Conservation (phyloP, 2,329 filamentous ascomycete genomes). For the Daldinia sp. region DNA sequence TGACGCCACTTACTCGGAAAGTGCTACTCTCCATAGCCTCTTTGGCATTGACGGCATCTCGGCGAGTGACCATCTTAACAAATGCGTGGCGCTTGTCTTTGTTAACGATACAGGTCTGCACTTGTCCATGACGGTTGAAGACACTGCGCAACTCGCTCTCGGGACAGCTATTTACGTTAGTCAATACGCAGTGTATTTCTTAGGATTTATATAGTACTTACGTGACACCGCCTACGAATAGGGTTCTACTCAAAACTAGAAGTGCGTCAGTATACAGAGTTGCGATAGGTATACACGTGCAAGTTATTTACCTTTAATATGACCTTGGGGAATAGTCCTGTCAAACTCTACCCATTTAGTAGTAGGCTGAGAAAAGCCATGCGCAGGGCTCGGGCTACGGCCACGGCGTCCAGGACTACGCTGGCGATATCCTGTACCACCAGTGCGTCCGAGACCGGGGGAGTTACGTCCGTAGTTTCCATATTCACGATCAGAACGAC, state of each 20-base stretch:
- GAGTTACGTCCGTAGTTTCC: constrained; percentile 77
- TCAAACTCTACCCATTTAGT: constrained; percentile 85
- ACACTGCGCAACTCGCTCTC: constrained; percentile 83
- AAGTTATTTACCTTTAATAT: constrained; percentile 72
- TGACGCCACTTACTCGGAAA: constrained; percentile 66
- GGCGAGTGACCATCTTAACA: constrained; percentile 95
- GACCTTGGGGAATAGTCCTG: constrained; percentile 72
- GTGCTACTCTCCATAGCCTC: constrained; percentile 85
- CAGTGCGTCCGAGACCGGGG: constrained; percentile 63
- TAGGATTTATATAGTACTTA: constrained; percentile 58
- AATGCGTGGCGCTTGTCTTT: constrained; percentile 98
- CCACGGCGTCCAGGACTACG: constrained; percentile 79
- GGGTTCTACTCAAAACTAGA: constrained; percentile 84
- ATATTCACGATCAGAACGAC: constrained; percentile 61
- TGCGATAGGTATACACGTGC: not conserved
- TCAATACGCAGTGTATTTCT: constrained; percentile 39
- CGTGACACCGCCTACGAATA: constrained; percentile 96
- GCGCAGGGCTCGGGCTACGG: constrained; percentile 68
- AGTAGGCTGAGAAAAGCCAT: constrained; percentile 46
- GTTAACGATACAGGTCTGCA: constrained; percentile 98
- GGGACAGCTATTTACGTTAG: constrained; percentile 62
- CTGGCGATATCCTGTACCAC: constrained; percentile 80
- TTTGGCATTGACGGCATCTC: constrained; percentile 84
- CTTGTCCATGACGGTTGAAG: constrained; percentile 82
- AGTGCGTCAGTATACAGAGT: constrained; percentile 16